Evolutionary conservation across 148 eudicot genomes (phyloP), one percentile per base, ranked within the genome.

Genomic region (Silene conica): DNA sequence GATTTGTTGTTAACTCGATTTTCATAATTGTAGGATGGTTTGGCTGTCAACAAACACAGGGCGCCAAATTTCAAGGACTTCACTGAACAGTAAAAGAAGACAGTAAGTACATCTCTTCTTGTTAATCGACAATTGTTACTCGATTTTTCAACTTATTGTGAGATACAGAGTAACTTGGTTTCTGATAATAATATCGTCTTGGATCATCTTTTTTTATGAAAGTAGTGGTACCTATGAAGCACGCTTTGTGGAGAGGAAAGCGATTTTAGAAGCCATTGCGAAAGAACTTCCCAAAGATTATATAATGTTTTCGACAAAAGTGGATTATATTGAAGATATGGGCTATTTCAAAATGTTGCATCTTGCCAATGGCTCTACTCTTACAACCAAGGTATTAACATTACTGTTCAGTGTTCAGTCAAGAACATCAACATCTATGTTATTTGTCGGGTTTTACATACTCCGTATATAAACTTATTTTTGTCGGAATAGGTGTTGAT

Each of bases 271-370:
- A 70, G 70, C 85, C 38, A 62, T 87, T 52, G 83, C 67, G 38
- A 82, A 73, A 6, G 89, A 85, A 54, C 85, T 87, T 21, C 91
- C 91, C 21, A 74, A 23, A 10, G 83, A 82, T 63, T 74, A 83
- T 50, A 70, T 83, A 31, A 80, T 76, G 80, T 86, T 66, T 68
- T 83, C 87, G 8, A 77, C 87, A 63, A 84, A 82, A 80, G 83
- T 86, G 58, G 84, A 80, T 25, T 59, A 59, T 18, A 82, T 87
- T 50, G 80, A 87, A 61, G 79, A 79, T 19, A 69, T 79, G 1
- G 82, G 76, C 38, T 63, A n/a, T 38, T 64, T 78, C 56, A 87
- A 87, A 78, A 63, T 82, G 56, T 46, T 87, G 20, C 89, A 80
- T 74, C 84, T 87, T 18, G 84, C 84, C 26, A 85, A 87, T 83